These are phyloP conservation scores for Durio zibethinus DNA, from an alignment of 345 rosid species.

Conservation along the genomic window DNA sequence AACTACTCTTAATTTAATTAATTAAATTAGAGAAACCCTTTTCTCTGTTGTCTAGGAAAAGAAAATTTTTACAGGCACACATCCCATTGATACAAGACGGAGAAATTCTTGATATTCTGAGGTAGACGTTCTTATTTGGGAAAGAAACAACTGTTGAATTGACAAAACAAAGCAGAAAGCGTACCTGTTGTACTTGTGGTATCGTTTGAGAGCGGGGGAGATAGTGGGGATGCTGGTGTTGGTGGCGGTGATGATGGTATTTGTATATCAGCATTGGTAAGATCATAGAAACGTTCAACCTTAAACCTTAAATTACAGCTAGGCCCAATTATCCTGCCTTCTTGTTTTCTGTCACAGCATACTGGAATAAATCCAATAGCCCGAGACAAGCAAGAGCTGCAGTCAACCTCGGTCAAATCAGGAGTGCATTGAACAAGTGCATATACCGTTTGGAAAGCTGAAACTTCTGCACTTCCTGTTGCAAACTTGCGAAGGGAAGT, in stretches of 20 bases:
- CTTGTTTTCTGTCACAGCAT: constrained; percentile 13
- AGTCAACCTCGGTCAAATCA: constrained; percentile 19
- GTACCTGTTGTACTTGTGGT: not conserved
- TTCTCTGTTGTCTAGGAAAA: not conserved
- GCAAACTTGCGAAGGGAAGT: constrained; percentile 24
- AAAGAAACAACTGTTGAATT: not conserved
- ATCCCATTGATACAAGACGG: not conserved
- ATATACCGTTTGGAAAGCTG: constrained; percentile 12
- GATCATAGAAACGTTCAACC: constrained; percentile 17
- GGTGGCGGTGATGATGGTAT: not conserved
- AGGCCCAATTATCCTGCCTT: constrained; percentile 18
- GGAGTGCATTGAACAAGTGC: constrained; percentile 46
- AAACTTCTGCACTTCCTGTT: not conserved
- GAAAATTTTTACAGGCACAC: not conserved
- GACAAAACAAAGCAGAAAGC: not conserved
- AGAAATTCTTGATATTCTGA: not conserved
- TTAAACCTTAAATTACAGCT: constrained; percentile 39
- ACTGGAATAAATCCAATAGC: not conserved
- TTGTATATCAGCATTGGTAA: not conserved
- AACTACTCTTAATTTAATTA: not conserved
- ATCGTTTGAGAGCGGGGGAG: not conserved
- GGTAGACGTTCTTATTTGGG: too few species aligned
- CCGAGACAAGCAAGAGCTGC: constrained; percentile 15
- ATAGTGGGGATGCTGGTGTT: not conserved
- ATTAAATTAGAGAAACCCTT: not conserved